These are phyloP conservation scores for Heterobasidion annosum DNA, from an alignment of 1,284 basidiomycete species.

Conservation along the genomic window DNA sequence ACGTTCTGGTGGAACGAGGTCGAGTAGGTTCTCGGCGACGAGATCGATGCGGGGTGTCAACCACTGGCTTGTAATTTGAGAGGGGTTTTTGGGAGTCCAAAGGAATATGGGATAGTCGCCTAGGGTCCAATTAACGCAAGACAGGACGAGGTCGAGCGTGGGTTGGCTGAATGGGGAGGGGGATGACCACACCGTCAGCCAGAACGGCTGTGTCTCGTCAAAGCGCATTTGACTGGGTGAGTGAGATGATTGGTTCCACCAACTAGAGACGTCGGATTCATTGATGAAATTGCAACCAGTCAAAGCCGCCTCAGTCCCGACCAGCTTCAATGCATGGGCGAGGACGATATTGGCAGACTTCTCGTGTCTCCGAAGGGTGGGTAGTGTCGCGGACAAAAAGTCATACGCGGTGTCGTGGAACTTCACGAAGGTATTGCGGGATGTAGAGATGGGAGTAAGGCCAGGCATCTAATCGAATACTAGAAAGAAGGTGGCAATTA, in stretches of 20 bases:
- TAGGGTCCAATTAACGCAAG: conserved; percentile 34
- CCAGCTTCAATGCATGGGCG: conserved; percentile 37
- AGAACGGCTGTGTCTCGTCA: conserved; percentile 24
- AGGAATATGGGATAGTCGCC: conserved; percentile 45
- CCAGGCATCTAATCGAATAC: conserved; percentile 19
- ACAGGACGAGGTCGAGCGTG: conserved; percentile 35
- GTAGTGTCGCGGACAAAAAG: conserved; percentile 33
- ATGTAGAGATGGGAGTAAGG: conserved; percentile 17
- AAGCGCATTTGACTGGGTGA: conserved; percentile 3
- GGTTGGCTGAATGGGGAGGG: conserved; percentile 19
- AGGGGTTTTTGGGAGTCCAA: conserved; percentile 29
- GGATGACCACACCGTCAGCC: conserved; percentile 42
- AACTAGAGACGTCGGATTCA: conserved; percentile 23
- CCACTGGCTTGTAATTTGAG: conserved; percentile 23
- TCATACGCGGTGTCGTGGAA: conserved; percentile 31
- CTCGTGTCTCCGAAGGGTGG: conserved; percentile 33
- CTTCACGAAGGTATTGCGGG: conserved; percentile 25
- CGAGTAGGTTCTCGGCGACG: conserved; percentile 26
- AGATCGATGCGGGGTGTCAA: conserved; percentile 23
- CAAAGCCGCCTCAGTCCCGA: conserved; percentile 26
- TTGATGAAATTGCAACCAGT: conserved; percentile 27
- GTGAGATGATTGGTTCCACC: conserved; percentile 13
- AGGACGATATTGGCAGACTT: conserved; percentile 43
- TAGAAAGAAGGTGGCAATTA: neutral
- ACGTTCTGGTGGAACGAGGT: conserved; percentile 29